Conservation (phyloP, 805 yeast species). For the Hanseniaspora valbyensis region DNA sequence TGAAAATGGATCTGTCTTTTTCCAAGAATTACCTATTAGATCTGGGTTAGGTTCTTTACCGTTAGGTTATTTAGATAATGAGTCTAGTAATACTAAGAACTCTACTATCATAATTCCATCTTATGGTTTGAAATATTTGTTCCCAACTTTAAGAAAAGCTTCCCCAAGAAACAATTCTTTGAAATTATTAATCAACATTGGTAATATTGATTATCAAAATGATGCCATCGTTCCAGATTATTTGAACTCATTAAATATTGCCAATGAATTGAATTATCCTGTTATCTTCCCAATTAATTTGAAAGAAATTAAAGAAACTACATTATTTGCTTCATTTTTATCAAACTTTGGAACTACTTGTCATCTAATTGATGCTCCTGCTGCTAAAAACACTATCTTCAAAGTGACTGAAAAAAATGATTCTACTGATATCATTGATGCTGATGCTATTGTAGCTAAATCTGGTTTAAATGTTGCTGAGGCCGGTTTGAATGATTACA, state of each 20-base stretch:
- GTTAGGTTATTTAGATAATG: constrained; percentile 51
- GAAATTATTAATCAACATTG: constrained; percentile 61
- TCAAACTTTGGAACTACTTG: constrained; percentile 48
- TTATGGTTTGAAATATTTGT: constrained; percentile 57
- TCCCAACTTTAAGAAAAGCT: constrained; percentile 41
- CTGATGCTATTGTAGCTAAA: constrained; percentile 17
- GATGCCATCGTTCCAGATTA: constrained; percentile 52
- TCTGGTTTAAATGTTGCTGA: constrained; percentile 21
- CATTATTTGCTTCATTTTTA: constrained; percentile 53
- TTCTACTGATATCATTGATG: neutral
- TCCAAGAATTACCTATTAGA: constrained; percentile 51
- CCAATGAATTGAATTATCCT: constrained; percentile 52
- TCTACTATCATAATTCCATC: constrained; percentile 49
- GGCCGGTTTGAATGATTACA: constrained; percentile 16
- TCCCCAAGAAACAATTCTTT: constrained; percentile 26
- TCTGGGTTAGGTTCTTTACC: constrained; percentile 75
- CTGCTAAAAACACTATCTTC: constrained; percentile 20
- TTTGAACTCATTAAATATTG: constrained; percentile 47
- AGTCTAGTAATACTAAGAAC: constrained; percentile 28
- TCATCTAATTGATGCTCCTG: constrained; percentile 72
- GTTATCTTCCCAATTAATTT: constrained; percentile 56
- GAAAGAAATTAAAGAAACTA: constrained; percentile 54
- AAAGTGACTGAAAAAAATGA: neutral
- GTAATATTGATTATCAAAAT: constrained; percentile 57
- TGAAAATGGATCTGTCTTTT: constrained; percentile 16